phyloP scores from a whole-genome alignment of 2,329 filamentous ascomycete genomes.

The Penicillium sp. region DNA sequence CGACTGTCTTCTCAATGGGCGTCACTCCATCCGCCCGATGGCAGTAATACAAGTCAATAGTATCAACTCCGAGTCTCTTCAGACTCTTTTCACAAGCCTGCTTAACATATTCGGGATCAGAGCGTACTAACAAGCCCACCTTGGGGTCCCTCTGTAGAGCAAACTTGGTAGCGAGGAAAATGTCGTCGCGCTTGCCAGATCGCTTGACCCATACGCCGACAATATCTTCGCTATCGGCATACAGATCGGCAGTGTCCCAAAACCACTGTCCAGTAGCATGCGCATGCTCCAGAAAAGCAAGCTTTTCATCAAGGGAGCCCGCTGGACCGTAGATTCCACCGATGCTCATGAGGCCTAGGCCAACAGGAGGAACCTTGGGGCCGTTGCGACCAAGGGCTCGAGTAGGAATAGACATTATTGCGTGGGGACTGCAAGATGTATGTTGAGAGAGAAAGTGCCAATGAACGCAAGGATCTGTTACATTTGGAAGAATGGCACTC shows the following conservation, averaged over 20 bases:
- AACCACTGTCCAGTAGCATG: slow-evolving; percentile 29
- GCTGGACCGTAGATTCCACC: slow-evolving; percentile 17
- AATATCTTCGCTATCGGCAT: slow-evolving; percentile 28
- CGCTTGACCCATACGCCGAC: slow-evolving; percentile 42
- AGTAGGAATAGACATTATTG: slow-evolving; percentile 8
- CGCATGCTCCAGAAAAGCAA: slow-evolving; percentile 28
- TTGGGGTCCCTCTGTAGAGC: slow-evolving; percentile 18
- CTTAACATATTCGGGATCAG: slow-evolving; percentile 40
- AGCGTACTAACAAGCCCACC: slow-evolving; percentile 21
- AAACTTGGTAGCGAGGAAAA: slow-evolving; percentile 45
- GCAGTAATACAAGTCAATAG: slow-evolving; percentile 46
- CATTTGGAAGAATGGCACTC: too few relatives aligned
- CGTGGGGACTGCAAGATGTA: not conserved
- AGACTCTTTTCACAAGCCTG: slow-evolving; percentile 38
- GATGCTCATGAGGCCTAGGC: slow-evolving; percentile 23
- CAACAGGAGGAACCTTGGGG: slow-evolving; percentile 21
- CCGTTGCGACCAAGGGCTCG: slow-evolving; percentile 15
- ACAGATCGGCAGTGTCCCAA: slow-evolving; percentile 36
- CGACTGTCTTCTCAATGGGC: slow-evolving; percentile 47
- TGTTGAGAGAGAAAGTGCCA: too few relatives aligned
- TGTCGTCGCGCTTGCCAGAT: slow-evolving; percentile 38
- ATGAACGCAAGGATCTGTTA: too few relatives aligned
- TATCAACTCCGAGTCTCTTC: slow-evolving; percentile 36
- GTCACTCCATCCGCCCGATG: slow-evolving; percentile 46
- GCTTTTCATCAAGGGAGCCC: slow-evolving; percentile 10